phyloP scores from a whole-genome alignment of 352 stramenopile species.

The Globisporangium camurandrum region DNA sequence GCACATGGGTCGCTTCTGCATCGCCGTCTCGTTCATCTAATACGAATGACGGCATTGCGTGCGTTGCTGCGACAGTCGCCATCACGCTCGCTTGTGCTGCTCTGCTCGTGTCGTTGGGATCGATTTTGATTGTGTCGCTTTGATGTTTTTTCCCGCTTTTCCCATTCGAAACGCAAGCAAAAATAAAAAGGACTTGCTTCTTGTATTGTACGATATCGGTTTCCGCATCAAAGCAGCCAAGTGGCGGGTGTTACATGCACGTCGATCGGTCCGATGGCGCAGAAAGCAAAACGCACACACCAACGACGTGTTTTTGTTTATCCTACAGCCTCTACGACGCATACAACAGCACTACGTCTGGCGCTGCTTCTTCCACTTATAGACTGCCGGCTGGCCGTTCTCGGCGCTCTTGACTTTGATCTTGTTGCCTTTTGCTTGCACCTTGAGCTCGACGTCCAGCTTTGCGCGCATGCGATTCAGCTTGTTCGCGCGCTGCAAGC shows the following conservation, averaged over 20 bases:
- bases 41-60: not conserved
- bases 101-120: not conserved
- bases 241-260: too few species aligned
- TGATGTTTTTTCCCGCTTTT: conserved; percentile 1
- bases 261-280: not conserved
- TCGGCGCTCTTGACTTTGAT: conserved; percentile 69
- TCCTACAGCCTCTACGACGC: not conserved
- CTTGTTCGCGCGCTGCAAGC: conserved; percentile 59
- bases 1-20: conserved; percentile 6
- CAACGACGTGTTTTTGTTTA: not conserved
- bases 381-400: conserved; percentile 67
- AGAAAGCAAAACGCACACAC: not conserved
- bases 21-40: not conserved
- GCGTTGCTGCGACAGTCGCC: not conserved
- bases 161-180: not conserved
- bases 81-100: not conserved
- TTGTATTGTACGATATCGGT: too few species aligned
- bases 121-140: not conserved
- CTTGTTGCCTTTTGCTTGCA: conserved; percentile 81
- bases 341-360: conserved; percentile 50
- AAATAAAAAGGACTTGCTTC: too few species aligned
- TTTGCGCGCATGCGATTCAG: conserved; percentile 63
- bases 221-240: too few species aligned
- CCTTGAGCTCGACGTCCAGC: conserved; percentile 76
- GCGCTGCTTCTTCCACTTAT: conserved; percentile 85